Evolutionary conservation across 75 land plant species (phyloP).

Genomic region (Larix kaempferi): DNA sequence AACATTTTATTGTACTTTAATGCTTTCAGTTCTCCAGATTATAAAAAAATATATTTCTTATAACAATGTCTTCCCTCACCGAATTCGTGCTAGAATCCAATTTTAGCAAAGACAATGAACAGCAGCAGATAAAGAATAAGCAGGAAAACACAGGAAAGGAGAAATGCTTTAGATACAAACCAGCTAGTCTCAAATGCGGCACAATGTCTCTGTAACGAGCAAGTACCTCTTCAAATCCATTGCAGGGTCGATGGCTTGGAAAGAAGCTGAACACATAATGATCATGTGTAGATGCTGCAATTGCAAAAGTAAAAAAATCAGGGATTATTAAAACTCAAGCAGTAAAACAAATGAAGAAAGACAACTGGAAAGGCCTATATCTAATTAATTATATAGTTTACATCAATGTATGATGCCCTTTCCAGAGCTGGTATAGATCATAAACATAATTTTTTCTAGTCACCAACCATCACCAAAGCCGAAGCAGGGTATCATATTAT

Average conservation of each 20-base stretch:
- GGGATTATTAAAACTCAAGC: background rate
- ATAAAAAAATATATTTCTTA: no score
- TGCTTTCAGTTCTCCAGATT: no score
- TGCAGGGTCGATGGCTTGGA: slow-evolving; percentile 61
- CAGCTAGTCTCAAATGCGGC: slow-evolving; percentile 66
- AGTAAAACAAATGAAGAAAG: background rate
- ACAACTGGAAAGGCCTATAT: background rate
- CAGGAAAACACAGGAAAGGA: background rate
- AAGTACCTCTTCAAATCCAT: slow-evolving; percentile 81
- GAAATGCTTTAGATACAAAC: slow-evolving; percentile 20
- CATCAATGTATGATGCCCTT: slow-evolving; percentile 4
- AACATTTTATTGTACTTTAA: no score
- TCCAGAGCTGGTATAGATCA: no score
- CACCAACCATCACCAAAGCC: slow-evolving; percentile 85
- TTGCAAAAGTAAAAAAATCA: background rate
- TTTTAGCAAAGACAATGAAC: background rate
- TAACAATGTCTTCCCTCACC: no score
- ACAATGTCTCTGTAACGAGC: slow-evolving; percentile 63
- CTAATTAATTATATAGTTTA: background rate
- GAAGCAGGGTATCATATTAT: slow-evolving; percentile 85
- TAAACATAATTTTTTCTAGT: background rate
- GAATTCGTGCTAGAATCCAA: no score
- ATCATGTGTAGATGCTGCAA: slow-evolving; percentile 73
- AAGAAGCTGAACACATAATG: slow-evolving; percentile 76
- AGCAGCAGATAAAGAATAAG: background rate